Evolutionary conservation across 257 asterid genomes (phyloP).

Genomic region (Solanum ossicruentum): DNA sequence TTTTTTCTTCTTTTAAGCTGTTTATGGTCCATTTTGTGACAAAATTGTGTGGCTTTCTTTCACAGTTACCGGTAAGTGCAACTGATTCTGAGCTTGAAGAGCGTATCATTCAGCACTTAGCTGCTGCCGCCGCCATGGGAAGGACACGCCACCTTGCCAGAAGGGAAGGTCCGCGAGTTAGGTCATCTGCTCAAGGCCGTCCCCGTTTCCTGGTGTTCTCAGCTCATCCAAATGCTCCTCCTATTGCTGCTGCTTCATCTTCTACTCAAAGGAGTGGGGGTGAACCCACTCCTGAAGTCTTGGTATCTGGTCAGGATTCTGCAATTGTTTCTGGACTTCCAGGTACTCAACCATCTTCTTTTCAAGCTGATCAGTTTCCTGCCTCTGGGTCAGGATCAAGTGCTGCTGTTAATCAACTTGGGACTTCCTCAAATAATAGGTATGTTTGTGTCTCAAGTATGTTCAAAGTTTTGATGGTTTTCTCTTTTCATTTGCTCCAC

Average conservation of each 20-base stretch:
- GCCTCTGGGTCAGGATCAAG: constrained; percentile 32
- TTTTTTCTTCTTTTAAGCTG: not conserved
- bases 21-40: not conserved
- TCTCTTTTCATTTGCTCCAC: not conserved
- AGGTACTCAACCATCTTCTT: constrained; percentile 17
- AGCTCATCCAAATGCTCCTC: constrained; percentile 34
- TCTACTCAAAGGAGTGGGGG: constrained; percentile 24
- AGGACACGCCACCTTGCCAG: constrained; percentile 77
- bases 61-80: constrained; percentile 73
- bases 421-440: constrained; percentile 38
- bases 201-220: constrained; percentile 76
- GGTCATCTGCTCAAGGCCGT: constrained; percentile 71
- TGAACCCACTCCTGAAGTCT: constrained; percentile 24
- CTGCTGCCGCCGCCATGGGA: constrained; percentile 93
- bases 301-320: constrained; percentile 29
- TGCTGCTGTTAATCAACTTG: constrained; percentile 28
- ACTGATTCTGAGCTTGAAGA: constrained; percentile 84
- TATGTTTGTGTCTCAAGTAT: constrained; percentile 3
- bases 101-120: constrained; percentile 83
- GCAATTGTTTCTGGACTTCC: constrained; percentile 31
- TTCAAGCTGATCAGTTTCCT: constrained; percentile 29
- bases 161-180: constrained; percentile 61
- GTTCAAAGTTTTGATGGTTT: not conserved
- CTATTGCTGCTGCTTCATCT: constrained; percentile 26
- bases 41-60: not conserved